Conservation (phyloP, 164 flowering plant species). For the Aristolochia fimbriata region DNA sequence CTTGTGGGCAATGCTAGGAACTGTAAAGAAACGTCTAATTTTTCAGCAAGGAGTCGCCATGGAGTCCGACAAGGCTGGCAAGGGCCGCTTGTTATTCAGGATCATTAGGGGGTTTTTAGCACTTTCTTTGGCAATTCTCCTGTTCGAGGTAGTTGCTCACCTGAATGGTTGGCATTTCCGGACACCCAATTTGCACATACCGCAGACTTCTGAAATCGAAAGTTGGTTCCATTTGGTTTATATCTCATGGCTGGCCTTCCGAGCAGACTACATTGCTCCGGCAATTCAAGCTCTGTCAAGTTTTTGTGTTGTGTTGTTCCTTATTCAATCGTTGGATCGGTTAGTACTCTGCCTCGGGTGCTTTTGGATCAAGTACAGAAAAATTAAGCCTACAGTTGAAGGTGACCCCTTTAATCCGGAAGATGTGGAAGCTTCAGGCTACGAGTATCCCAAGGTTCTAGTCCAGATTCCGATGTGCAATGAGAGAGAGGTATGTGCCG, state of each 20-base stretch:
- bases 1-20: constrained; percentile 57
- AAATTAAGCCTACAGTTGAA: constrained; percentile 44
- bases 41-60: constrained; percentile 40
- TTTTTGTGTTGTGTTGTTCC: constrained; percentile 63
- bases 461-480: constrained; percentile 94
- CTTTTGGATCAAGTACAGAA: constrained; percentile 71
- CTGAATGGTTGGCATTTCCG: constrained; percentile 67
- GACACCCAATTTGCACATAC: constrained; percentile 44
- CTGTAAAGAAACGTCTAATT: constrained; percentile 49
- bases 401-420: constrained; percentile 39
- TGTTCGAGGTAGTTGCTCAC: constrained; percentile 56
- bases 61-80: constrained; percentile 40
- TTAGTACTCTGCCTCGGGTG: constrained; percentile 64
- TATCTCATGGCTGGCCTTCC: constrained; percentile 47
- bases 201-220: constrained; percentile 43
- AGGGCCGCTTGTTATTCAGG: constrained; percentile 37
- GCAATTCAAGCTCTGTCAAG: constrained; percentile 44
- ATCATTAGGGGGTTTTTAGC: constrained; percentile 42
- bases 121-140: constrained; percentile 35
- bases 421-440: constrained; percentile 40
- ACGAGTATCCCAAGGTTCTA: constrained; percentile 68
- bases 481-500: constrained; percentile 64
- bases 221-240: constrained; percentile 48
- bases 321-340: constrained; percentile 71
- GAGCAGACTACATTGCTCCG: constrained; percentile 75